Percentiles rank a stretch among this genome's conserved stretches.
These are phyloP conservation scores for Meyerozyma sp. DNA, from an alignment of 1,139 yeast genomes.

Conservation along the genomic window DNA sequence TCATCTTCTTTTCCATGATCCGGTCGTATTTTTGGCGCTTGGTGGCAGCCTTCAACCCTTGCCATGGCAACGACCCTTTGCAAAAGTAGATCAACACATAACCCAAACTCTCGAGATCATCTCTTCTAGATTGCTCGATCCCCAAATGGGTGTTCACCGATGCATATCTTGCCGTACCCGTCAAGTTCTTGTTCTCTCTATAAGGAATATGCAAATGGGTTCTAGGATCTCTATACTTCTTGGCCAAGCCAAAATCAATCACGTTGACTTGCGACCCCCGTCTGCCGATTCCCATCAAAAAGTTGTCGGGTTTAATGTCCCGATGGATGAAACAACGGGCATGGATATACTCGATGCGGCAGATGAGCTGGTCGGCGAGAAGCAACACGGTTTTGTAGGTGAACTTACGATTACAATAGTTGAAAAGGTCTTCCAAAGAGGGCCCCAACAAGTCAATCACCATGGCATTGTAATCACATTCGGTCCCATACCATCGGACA, in stretches of 20 bases:
- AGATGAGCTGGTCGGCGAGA: constrained; percentile 89
- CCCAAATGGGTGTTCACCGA: constrained; percentile 95
- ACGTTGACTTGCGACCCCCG: constrained; percentile 94
- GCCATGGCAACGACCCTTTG: constrained; percentile 97
- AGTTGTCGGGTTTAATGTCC: constrained; percentile 93
- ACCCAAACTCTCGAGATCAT: constrained; percentile 92
- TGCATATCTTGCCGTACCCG: constrained; percentile 97
- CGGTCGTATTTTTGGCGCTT: constrained; percentile 96
- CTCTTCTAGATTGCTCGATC: constrained; percentile 93
- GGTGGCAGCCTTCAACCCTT: constrained; percentile 94
- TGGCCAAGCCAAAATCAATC: constrained; percentile 95
- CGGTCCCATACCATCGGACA: constrained; percentile 96
- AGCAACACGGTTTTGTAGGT: constrained; percentile 88
- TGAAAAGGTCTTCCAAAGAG: constrained; percentile 89
- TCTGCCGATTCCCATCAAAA: constrained; percentile 93
- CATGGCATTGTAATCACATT: constrained; percentile 94
- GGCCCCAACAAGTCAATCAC: constrained; percentile 96
- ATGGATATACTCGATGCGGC: constrained; percentile 92
- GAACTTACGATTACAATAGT: constrained; percentile 91
- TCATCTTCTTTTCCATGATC: constrained; percentile 93
- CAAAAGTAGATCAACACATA: constrained; percentile 92
- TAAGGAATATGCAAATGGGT: constrained; percentile 95
- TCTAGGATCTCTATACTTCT: constrained; percentile 91
- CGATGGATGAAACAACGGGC: constrained; percentile 93
- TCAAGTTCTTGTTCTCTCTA: constrained; percentile 90